Conservation (phyloP, 805 yeast species). For the Metschnikowia chrysomelidarum region DNA sequence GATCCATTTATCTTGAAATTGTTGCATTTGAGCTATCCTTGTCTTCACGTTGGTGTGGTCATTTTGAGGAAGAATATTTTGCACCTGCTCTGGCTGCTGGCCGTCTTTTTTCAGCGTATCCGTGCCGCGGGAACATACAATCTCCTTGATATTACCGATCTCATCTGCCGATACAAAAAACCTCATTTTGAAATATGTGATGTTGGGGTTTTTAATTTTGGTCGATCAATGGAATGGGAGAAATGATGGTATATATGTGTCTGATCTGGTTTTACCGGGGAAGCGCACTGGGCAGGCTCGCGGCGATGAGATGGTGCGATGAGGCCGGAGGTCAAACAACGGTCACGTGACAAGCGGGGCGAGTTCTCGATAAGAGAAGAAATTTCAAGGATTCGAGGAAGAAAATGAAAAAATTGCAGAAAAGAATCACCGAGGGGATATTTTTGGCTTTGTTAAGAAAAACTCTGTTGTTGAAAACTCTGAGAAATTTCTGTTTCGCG, state of each 20-base stretch:
- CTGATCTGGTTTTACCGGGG: no score
- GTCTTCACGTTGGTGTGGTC: slow-evolving; percentile 27
- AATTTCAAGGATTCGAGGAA: no score
- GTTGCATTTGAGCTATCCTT: slow-evolving; percentile 34
- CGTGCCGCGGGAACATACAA: slow-evolving; percentile 63
- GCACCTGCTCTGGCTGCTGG: slow-evolving; percentile 57
- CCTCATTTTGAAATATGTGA: slow-evolving; percentile 39
- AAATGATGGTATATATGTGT: slow-evolving; percentile 2
- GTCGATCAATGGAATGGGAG: slow-evolving; percentile 1
- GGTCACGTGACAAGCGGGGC: no score
- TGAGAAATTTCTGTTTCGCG: no score
- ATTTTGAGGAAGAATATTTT: slow-evolving; percentile 36
- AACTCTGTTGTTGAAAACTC: no score
- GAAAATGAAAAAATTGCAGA: no score
- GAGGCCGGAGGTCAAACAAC: no score
- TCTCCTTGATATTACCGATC: slow-evolving; percentile 62
- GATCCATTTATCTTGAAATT: slow-evolving; percentile 33
- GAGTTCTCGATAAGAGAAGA: no score
- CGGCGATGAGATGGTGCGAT: no score
- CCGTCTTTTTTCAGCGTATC: slow-evolving; percentile 76
- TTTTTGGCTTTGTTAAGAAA: no score
- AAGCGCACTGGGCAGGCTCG: no score
- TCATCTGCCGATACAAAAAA: slow-evolving; percentile 64
- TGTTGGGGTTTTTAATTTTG: neutral
- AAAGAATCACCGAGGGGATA: no score